These are phyloP conservation scores for Calocybe gangraenosa DNA, from an alignment of 768 basidiomycete genomes.

Conservation along the genomic window DNA sequence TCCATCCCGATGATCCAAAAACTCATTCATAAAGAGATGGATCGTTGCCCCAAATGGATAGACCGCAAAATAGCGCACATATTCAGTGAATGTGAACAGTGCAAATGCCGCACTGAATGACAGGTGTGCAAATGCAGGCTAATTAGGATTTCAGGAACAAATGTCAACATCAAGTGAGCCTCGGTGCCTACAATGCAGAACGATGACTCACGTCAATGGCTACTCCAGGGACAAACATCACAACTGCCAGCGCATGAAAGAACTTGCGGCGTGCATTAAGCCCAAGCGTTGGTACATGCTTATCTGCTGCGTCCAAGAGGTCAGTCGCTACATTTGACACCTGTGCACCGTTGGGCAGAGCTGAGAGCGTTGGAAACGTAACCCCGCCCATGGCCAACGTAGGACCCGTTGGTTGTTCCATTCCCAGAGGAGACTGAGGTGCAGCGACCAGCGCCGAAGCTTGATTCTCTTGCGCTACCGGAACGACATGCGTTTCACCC, in stretches of 20 bases:
- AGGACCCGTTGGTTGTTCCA: slow-evolving; percentile 6
- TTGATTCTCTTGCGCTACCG: slow-evolving; percentile 19
- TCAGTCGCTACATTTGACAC: slow-evolving; percentile 57
- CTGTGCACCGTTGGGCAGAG: slow-evolving; percentile 43
- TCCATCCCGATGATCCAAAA: slow-evolving; percentile 90
- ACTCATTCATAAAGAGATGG: slow-evolving; percentile 97
- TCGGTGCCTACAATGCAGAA: neutral
- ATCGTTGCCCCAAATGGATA: slow-evolving; percentile 93
- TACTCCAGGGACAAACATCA: slow-evolving; percentile 96
- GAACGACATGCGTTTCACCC: slow-evolving; percentile 30
- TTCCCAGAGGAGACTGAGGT: slow-evolving; percentile 3
- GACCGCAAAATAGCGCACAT: slow-evolving; percentile 96
- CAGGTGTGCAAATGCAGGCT: slow-evolving; percentile 96
- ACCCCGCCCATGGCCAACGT: slow-evolving; percentile 24
- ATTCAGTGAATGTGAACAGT: slow-evolving; percentile 93
- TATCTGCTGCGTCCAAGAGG: slow-evolving; percentile 81
- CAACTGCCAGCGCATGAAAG: slow-evolving; percentile 92
- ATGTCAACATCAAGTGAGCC: neutral
- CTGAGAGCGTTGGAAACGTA: slow-evolving; percentile 45
- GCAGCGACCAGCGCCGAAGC: slow-evolving; percentile 1
- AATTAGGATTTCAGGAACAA: slow-evolving; percentile 7
- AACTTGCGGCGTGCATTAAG: slow-evolving; percentile 93
- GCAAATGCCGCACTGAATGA: slow-evolving; percentile 95
- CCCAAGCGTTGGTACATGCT: slow-evolving; percentile 83
- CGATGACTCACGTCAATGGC: slow-evolving; percentile 66